phyloP scores from a whole-genome alignment of 2,329 filamentous ascomycete species.

The Fusarium drepaniforme region DNA sequence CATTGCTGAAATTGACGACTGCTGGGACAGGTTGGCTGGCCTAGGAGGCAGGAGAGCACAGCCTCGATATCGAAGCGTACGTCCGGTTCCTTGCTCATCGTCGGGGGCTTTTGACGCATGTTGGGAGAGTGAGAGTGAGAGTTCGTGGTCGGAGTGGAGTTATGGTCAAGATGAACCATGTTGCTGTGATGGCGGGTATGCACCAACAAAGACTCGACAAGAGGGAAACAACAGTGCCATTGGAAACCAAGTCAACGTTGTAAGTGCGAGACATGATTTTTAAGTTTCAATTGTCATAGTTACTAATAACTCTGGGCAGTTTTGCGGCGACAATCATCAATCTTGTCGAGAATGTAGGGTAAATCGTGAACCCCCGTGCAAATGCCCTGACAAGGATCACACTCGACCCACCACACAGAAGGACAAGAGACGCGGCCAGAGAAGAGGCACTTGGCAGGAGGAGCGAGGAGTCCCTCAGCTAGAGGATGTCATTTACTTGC shows the following conservation, averaged over 20 bases:
- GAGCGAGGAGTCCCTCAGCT: background rate
- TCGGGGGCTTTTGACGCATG: background rate
- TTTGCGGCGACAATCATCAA: background rate
- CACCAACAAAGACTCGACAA: background rate
- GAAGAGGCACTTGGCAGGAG: background rate
- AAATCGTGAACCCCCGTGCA: background rate
- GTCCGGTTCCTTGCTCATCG: background rate
- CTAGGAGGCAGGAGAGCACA: background rate
- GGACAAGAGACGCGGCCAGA: background rate
- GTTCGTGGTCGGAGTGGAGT: slow-evolving; percentile 17
- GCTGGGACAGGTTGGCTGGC: slow-evolving; percentile 2
- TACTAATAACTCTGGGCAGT: slow-evolving; percentile 10
- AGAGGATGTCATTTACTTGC: slow-evolving; percentile 23
- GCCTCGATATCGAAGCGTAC: background rate
- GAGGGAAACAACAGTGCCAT: background rate
- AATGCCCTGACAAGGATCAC: background rate
- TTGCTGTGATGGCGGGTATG: slow-evolving; percentile 19
- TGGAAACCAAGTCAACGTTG: background rate
- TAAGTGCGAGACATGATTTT: background rate
- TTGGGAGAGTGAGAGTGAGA: slow-evolving; percentile 17
- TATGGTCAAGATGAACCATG: slow-evolving; percentile 9
- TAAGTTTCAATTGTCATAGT: background rate
- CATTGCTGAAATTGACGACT: slow-evolving; percentile 25
- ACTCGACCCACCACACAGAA: background rate
- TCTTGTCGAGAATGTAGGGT: background rate